phyloP scores from a whole-genome alignment of 1,139 yeast species.

The Yamadazyma kanchanaburiensis region DNA sequence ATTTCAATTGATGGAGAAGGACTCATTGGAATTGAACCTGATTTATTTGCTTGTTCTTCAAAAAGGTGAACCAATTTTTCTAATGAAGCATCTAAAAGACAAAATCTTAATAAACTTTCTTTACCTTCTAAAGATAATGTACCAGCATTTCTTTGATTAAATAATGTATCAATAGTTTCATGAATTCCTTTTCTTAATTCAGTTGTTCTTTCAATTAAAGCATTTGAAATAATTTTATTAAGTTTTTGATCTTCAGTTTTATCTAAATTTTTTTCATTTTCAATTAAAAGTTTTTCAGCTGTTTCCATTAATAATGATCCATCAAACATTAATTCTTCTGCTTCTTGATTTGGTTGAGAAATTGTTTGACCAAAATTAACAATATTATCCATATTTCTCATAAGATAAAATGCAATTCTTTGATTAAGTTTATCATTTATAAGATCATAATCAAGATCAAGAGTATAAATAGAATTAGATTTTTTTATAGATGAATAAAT shows the following conservation, averaged over 20 bases:
- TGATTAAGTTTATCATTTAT: constrained; percentile 72
- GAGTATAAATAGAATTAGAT: constrained; percentile 59
- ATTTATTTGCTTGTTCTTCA: constrained; percentile 36
- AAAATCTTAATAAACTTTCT: constrained; percentile 40
- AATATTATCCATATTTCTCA: constrained; percentile 72
- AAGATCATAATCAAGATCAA: constrained; percentile 69
- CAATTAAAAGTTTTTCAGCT: constrained; percentile 56
- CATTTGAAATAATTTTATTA: constrained; percentile 39
- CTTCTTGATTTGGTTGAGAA: constrained; percentile 18
- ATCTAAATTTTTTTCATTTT: constrained; percentile 26
- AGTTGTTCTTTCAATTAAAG: constrained; percentile 40
- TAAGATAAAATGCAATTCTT: constrained; percentile 74
- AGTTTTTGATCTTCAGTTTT: constrained; percentile 36
- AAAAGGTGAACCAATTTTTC: constrained; percentile 43
- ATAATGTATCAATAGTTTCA: constrained; percentile 37
- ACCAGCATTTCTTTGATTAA: constrained; percentile 34
- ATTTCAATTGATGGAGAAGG: constrained; percentile 21
- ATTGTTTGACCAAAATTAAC: constrained; percentile 6
- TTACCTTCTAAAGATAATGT: constrained; percentile 42
- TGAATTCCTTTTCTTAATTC: constrained; percentile 42
- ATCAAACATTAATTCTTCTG: constrained; percentile 47
- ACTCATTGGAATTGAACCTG: constrained; percentile 16
- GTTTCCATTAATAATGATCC: constrained; percentile 57
- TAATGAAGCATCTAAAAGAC: constrained; percentile 41
- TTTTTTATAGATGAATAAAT: constrained; percentile 68